Evolutionary conservation across 805 yeast species (phyloP).

Genomic region (Kodamaea lidongshanica): DNA sequence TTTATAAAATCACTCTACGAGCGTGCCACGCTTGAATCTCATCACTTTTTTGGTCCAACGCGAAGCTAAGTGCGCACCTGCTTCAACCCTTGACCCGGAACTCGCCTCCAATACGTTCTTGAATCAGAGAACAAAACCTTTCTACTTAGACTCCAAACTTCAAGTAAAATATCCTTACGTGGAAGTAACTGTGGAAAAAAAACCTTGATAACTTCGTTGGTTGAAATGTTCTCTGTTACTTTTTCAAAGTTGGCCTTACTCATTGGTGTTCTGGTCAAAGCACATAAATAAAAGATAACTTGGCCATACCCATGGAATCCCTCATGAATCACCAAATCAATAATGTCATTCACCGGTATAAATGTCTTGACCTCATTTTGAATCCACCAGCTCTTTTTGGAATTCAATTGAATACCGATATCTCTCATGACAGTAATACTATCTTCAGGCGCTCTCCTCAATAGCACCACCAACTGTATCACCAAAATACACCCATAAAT

Average conservation of each 20-base stretch:
- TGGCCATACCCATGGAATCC: conserved; percentile 62
- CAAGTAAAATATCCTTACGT: conserved; percentile 32
- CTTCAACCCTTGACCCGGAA: conserved; percentile 33
- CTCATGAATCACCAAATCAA: conserved; percentile 68
- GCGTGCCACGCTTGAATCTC: no score
- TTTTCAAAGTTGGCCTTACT: conserved; percentile 19
- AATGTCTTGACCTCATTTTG: conserved; percentile 32
- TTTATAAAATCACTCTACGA: no score
- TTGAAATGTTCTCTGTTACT: conserved; percentile 2
- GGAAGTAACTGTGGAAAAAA: conserved; percentile 41
- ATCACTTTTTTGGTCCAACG: no score
- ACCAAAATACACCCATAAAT: background rate
- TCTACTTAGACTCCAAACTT: conserved; percentile 36
- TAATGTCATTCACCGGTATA: conserved; percentile 50
- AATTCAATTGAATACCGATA: conserved; percentile 43
- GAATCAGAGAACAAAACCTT: conserved; percentile 29
- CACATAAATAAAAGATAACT: conserved; percentile 58
- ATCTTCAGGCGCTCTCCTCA: conserved; percentile 36
- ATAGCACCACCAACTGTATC: conserved; percentile 11
- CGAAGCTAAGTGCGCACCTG: no score
- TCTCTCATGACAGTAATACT: conserved; percentile 37
- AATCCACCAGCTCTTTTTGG: conserved; percentile 19
- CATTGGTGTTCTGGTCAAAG: conserved; percentile 37
- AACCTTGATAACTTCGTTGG: conserved; percentile 22
- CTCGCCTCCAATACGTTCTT: conserved; percentile 27